phyloP scores from a whole-genome alignment of 495 filamentous ascomycete species.

The Astrothelium macrocarpum region DNA sequence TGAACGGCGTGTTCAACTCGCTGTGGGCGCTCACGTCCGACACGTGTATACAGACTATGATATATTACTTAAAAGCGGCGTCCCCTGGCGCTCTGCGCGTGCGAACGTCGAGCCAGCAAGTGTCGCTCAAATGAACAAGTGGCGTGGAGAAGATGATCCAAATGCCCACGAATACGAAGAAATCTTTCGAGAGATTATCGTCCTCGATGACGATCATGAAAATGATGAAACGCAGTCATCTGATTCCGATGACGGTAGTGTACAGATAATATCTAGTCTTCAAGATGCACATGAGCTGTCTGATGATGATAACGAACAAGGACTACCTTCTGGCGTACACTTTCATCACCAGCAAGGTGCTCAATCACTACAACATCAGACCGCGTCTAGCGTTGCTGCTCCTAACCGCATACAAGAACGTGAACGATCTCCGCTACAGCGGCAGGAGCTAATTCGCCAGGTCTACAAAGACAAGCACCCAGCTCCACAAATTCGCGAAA shows the following conservation, averaged over 20 bases:
- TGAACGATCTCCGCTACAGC: background rate
- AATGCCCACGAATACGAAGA: conserved; percentile 67
- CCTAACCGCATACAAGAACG: background rate
- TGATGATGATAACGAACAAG: background rate
- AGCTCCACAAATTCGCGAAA: background rate
- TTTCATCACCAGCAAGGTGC: background rate
- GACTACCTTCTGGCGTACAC: background rate
- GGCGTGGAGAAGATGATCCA: conserved; percentile 79
- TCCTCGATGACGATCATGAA: conserved; percentile 72
- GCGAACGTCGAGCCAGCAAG: conserved; percentile 59
- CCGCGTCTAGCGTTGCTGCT: background rate
- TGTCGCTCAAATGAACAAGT: conserved; percentile 65
- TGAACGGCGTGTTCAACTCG: conserved; percentile 67
- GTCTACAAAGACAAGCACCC: background rate
- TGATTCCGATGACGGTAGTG: background rate
- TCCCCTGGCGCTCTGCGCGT: conserved; percentile 58
- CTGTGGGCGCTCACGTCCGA: conserved; percentile 76
- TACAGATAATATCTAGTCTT: conserved; percentile 1
- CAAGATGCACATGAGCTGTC: background rate
- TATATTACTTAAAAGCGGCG: conserved; percentile 50
- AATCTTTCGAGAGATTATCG: conserved; percentile 69
- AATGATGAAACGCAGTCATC: conserved; percentile 33
- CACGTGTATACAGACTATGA: conserved; percentile 86
- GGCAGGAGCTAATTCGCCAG: background rate
- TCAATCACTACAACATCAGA: background rate